Percentiles rank a stretch among this genome's conserved stretches.
Evolutionary conservation across 2,329 filamentous ascomycete species (phyloP).

Genomic region (Exserohilum turcica): DNA sequence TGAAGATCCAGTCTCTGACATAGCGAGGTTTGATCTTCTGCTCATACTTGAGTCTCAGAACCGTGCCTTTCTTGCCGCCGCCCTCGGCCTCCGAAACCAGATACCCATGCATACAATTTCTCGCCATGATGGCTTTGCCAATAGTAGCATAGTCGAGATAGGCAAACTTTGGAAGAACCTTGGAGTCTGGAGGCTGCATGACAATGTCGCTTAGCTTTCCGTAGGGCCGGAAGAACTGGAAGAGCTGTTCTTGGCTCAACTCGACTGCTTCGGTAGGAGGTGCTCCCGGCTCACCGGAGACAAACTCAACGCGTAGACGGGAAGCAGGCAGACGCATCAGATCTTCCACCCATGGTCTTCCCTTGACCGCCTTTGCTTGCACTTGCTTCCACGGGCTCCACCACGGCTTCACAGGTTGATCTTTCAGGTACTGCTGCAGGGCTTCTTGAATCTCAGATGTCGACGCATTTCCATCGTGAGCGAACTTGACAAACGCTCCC

Average conservation of each 20-base stretch:
- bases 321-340: conserved; percentile 79
- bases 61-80: conserved; percentile 76
- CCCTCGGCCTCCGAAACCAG: conserved; percentile 69
- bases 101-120: conserved; percentile 90
- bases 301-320: conserved; percentile 81
- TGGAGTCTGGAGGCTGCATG: conserved; percentile 82
- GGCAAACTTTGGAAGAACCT: conserved; percentile 79
- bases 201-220: conserved; percentile 88
- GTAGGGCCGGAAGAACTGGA: conserved; percentile 84
- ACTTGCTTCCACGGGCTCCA: conserved; percentile 84
- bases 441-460: conserved; percentile 63
- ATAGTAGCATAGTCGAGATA: conserved; percentile 75
- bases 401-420: conserved; percentile 81
- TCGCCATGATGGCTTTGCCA: conserved; percentile 81
- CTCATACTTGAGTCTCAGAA: conserved; percentile 83
- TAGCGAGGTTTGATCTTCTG: conserved; percentile 75
- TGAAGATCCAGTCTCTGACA: conserved; percentile 85
- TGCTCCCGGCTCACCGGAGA: conserved; percentile 72
- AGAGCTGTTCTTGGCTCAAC: conserved; percentile 83
- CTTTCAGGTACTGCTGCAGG: conserved; percentile 66
- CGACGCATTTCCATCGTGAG: conserved; percentile 56
- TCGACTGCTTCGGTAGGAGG: conserved; percentile 74
- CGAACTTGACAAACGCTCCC: conserved; percentile 89
- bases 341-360: conserved; percentile 93
- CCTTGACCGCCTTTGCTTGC: conserved; percentile 74